Evolutionary conservation across 2,329 filamentous ascomycete genomes (phyloP).

Genomic region (Colletotrichum sp.): DNA sequence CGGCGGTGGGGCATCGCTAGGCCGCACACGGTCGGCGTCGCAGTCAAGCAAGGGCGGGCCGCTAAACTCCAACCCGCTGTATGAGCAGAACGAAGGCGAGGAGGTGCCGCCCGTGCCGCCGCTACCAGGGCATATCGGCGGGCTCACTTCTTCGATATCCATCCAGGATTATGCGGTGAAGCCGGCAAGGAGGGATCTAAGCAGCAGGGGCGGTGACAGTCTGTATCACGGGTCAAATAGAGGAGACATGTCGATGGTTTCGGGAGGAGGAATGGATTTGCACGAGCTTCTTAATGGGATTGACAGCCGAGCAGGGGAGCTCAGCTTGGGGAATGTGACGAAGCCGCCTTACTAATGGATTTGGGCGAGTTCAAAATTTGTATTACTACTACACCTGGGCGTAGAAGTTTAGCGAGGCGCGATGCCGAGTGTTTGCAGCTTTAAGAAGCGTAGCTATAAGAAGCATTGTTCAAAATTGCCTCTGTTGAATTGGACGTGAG

Average conservation of each 20-base stretch:
- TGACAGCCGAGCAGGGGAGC: conserved; percentile 52
- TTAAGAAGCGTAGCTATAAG: background rate
- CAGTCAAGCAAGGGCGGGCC: conserved; percentile 43
- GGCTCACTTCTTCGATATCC: conserved; percentile 32
- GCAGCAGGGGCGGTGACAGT: conserved; percentile 48
- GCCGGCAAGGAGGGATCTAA: conserved; percentile 38
- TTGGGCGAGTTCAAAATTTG: background rate
- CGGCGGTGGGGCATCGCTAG: conserved; percentile 28
- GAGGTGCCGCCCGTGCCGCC: conserved; percentile 63
- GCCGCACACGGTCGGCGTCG: conserved; percentile 37
- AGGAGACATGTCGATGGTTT: conserved; percentile 33
- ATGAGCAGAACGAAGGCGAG: conserved; percentile 33
- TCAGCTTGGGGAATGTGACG: conserved; percentile 48
- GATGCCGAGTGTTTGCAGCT: conserved; percentile 11
- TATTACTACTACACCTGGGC: conserved; percentile 13
- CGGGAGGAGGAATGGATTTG: conserved; percentile 48
- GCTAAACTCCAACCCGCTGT: conserved; percentile 47
- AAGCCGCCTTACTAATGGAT: conserved; percentile 52
- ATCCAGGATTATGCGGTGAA: conserved; percentile 41
- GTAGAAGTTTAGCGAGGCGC: conserved; percentile 20
- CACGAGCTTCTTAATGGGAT: conserved; percentile 55
- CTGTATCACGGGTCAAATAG: conserved; percentile 19
- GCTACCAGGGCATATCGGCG: conserved; percentile 44
- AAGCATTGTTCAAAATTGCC: background rate
- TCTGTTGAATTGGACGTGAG: background rate